phyloP scores from a whole-genome alignment of 805 yeast species.

The Sugiyamaella qingdaonensis region DNA sequence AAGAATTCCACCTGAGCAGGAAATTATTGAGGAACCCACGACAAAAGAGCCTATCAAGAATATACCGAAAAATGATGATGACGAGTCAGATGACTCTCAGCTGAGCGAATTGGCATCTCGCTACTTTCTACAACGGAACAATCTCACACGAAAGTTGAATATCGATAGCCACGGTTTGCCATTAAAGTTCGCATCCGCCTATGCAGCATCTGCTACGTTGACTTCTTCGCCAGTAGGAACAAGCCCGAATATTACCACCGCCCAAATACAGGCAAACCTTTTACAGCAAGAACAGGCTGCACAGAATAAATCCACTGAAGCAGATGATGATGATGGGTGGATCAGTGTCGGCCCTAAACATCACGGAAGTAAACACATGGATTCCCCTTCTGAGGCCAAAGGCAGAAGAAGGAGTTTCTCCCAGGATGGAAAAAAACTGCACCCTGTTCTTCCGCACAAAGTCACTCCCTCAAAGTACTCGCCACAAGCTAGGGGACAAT shows the following conservation, averaged over 20 bases:
- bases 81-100: conserved; percentile 6
- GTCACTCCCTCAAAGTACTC: no score
- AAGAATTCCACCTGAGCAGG: no score
- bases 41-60: no score
- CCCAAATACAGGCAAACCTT: neutral
- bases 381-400: neutral
- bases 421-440: neutral
- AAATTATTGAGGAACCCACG: no score
- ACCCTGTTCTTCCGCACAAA: no score
- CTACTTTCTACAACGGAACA: conserved; percentile 7
- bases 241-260: neutral
- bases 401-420: neutral
- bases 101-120: conserved; percentile 8
- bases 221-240: neutral
- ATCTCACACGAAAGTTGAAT: conserved; percentile 2
- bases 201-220: neutral
- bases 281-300: neutral
- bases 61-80: neutral
- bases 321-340: conserved; percentile 25
- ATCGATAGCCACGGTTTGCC: conserved; percentile 3
- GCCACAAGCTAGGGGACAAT: no score
- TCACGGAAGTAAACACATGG: neutral
- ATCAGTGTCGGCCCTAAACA: conserved; percentile 24
- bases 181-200: conserved; percentile 3
- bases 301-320: neutral